phyloP scores from a whole-genome alignment of 2,329 filamentous ascomycete genomes.

The Calonectria naviculata region DNA sequence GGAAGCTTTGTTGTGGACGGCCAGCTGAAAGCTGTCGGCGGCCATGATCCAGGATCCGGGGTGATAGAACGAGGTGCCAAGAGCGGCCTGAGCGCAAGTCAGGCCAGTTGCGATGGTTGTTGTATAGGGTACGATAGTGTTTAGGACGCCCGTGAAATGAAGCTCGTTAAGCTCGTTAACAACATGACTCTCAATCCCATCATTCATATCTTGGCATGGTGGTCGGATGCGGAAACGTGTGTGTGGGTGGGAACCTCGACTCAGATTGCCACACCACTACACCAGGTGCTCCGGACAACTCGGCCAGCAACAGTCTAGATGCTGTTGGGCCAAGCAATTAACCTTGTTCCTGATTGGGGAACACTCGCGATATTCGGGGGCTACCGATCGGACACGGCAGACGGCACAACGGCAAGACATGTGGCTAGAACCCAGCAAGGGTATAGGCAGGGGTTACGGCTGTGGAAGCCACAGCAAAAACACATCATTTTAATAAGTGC shows the following conservation, averaged over 20 bases:
- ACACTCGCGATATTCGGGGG: neutral
- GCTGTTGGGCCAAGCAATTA: neutral
- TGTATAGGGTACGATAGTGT: neutral
- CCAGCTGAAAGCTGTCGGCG: neutral
- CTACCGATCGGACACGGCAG: constrained; percentile 5
- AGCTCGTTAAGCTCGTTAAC: neutral
- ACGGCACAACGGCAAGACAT: constrained; percentile 1
- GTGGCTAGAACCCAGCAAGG: neutral
- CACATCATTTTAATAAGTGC: neutral
- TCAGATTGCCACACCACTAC: neutral
- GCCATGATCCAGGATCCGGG: neutral
- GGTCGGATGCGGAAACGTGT: neutral
- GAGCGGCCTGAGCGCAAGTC: neutral
- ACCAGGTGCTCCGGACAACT: neutral
- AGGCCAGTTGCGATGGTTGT: neutral
- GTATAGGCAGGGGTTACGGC: neutral
- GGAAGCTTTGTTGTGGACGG: constrained; percentile 1
- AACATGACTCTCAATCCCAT: neutral
- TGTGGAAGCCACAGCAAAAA: constrained; percentile 9
- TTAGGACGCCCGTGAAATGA: neutral
- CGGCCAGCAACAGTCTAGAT: neutral
- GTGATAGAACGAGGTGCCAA: neutral
- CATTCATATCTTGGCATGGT: neutral
- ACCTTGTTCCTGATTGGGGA: neutral
- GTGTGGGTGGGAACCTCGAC: neutral